Evolutionary conservation across 495 filamentous ascomycete genomes (phyloP).

Genomic region (Bacidia rubella): DNA sequence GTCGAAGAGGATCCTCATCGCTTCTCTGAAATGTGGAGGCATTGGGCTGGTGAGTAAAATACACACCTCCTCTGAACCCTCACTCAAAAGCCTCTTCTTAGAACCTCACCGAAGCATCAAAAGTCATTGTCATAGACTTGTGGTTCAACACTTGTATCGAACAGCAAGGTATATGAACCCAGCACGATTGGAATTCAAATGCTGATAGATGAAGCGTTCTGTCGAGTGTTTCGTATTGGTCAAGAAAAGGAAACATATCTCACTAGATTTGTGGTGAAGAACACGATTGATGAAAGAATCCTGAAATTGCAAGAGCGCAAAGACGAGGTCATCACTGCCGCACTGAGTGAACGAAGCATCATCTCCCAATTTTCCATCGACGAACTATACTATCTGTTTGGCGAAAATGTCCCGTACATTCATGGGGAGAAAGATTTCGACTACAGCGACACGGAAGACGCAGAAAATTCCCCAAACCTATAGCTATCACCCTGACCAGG

Average conservation of each 20-base stretch:
- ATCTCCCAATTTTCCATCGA: constrained; percentile 3
- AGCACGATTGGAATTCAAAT: not conserved
- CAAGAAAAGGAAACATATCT: constrained; percentile 41
- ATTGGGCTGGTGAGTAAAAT: constrained; percentile 11
- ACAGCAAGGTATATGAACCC: constrained; percentile 38
- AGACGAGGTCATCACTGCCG: constrained; percentile 20
- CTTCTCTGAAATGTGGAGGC: constrained; percentile 33
- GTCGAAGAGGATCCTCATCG: constrained; percentile 28
- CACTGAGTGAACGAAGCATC: constrained; percentile 11
- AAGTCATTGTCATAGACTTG: constrained; percentile 43
- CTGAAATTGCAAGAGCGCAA: constrained; percentile 26
- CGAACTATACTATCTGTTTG: constrained; percentile 16
- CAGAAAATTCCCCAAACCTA: not conserved
- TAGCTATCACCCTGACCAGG: not conserved
- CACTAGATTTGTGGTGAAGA: constrained; percentile 34
- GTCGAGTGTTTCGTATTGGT: constrained; percentile 48
- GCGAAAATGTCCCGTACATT: not conserved
- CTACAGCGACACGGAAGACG: not conserved
- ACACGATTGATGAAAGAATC: constrained; percentile 40
- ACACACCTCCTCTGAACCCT: not conserved
- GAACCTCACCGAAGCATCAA: constrained; percentile 41
- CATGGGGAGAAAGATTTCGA: not conserved
- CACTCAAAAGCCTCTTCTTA: not conserved
- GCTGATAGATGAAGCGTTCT: constrained; percentile 44
- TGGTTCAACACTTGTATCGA: constrained; percentile 46